phyloP scores from a whole-genome alignment of 2,329 filamentous ascomycete genomes.

The Cadophora gregata region DNA sequence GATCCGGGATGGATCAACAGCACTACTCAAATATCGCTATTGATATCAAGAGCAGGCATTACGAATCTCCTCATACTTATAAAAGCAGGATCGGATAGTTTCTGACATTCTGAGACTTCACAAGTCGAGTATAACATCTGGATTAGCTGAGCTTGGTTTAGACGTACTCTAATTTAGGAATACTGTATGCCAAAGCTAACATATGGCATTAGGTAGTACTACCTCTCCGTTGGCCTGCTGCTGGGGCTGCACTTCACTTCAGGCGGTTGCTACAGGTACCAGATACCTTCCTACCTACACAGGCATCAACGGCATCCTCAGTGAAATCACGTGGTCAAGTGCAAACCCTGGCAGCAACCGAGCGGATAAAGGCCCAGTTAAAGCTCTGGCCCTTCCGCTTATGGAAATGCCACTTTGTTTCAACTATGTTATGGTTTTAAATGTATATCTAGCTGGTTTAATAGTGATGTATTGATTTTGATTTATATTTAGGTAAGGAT shows the following conservation, averaged over 20 bases:
- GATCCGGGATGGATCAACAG: no score
- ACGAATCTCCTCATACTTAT: neutral
- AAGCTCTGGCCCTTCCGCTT: neutral
- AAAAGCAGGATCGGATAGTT: neutral
- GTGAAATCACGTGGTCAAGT: no score
- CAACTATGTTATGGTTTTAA: neutral
- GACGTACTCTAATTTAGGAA: neutral
- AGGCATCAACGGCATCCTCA: no score
- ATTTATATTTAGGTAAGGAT: no score
- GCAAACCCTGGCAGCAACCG: no score
- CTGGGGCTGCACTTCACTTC: no score
- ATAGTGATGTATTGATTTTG: neutral
- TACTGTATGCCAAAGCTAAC: neutral
- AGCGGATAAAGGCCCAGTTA: neutral
- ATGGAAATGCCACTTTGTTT: neutral
- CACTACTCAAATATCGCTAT: no score
- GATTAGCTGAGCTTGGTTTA: neutral
- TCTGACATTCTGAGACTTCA: neutral
- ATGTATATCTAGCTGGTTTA: neutral
- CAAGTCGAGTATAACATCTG: constrained; percentile 4
- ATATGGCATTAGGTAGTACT: neutral
- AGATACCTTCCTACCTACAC: no score
- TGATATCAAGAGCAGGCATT: neutral
- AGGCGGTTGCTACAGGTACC: no score
- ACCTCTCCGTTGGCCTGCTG: no score